phyloP scores from a whole-genome alignment of 1,284 basidiomycete genomes.

The Marasmius fiardii region DNA sequence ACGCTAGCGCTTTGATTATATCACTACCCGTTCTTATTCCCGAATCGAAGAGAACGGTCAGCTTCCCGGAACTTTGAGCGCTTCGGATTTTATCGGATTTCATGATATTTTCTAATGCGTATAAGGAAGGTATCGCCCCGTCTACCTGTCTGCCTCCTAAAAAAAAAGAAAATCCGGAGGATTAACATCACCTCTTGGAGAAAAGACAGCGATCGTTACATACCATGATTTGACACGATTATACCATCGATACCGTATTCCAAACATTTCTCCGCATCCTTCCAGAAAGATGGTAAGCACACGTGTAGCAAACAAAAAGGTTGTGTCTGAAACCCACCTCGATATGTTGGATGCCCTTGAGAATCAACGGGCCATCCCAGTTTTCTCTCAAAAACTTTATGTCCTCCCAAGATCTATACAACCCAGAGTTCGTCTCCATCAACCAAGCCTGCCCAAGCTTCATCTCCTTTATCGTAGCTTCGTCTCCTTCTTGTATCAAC shows the following conservation, averaged over 20 bases:
- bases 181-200: not conserved
- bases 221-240: slow-evolving; percentile 80
- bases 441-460: slow-evolving; percentile 53
- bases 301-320: not conserved
- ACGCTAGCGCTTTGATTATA: slow-evolving; percentile 72
- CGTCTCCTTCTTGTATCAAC: slow-evolving; percentile 42
- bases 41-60: slow-evolving; percentile 78
- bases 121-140: slow-evolving; percentile 70
- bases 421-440: slow-evolving; percentile 53
- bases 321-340: slow-evolving; percentile 28
- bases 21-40: slow-evolving; percentile 76
- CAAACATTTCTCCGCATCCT: slow-evolving; percentile 71
- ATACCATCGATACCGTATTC: slow-evolving; percentile 72
- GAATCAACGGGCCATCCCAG: slow-evolving; percentile 67
- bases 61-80: slow-evolving; percentile 53
- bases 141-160: slow-evolving; percentile 79
- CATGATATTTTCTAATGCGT: slow-evolving; percentile 63
- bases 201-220: slow-evolving; percentile 9
- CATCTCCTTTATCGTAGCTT: slow-evolving; percentile 32
- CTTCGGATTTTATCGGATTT: slow-evolving; percentile 51
- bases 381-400: slow-evolving; percentile 57
- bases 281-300: slow-evolving; percentile 10
- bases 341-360: slow-evolving; percentile 67
- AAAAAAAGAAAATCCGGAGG: not conserved
- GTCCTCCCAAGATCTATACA: slow-evolving; percentile 63